Base-by-base conservation (phyloP, 768 basidiomycete genomes). In the Hortiboletus flavorubellus region DNA sequence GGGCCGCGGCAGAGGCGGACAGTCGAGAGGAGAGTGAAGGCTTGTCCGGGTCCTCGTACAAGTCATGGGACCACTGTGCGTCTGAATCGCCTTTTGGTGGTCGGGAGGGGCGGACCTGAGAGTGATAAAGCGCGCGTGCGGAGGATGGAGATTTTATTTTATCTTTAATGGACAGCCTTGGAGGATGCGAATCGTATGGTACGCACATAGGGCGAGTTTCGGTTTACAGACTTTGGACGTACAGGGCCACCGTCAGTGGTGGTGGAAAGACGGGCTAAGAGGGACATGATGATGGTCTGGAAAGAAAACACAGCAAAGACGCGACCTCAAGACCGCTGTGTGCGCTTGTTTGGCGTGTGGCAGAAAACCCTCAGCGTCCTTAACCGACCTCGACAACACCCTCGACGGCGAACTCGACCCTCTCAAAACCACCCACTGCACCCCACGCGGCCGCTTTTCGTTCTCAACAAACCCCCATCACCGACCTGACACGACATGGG, bases 51-150 rank as follows among this genome's bases (percentile, higher is more conserved):
- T 75, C 70, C 54, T 86, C 83, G 61, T 73, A 90, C 50, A 89
- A 70, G 68, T 90, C 88, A 63, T 90, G 88, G 39, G 85, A 77
- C 88, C 88, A 90, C 39, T 75, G 75, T 18, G 78, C 75, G 59
- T 90, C 83, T 39, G 82, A 65, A 64, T 89, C 81, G 67, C 85
- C 85, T 66, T 85, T 87, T 33, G 84, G 78, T 38, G 78, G 69
- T 46, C 84, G 82, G 58, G 73, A 76, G 69, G 83, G 76, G 33
- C 71, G 72, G 49, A 46, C 64, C 75, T 71, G 37, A 30, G 39
- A 42, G 46, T 8, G 43, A 26, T 23, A 30, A 16, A 50, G 56
- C 39, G 53, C 8, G 42, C 15, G 23, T 4, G 40, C 42, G 49
- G 26, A 30, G 43, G 49, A 48, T 21, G 33, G 45, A 33, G 5